Evolutionary conservation across 192 early-diverging fungal genomes (phyloP).

Genomic region (Linnemannia zychae): DNA sequence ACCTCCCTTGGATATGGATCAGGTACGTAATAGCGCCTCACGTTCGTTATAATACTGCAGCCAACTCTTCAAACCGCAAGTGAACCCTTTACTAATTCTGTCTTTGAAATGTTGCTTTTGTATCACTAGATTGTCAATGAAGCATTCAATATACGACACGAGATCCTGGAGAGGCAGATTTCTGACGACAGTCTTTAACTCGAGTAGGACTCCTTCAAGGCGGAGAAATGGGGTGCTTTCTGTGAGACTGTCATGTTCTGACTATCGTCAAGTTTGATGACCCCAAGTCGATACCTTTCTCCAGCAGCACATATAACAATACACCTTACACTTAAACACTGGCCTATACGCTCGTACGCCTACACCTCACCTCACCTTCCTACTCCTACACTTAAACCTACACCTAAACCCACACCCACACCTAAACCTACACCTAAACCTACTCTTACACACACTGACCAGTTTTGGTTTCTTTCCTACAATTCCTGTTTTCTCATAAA

Average conservation of each 20-base stretch:
- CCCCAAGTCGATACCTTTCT: not conserved
- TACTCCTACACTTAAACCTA: slow-evolving; percentile 11
- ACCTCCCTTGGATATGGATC: slow-evolving; percentile 77
- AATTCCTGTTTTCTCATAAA: not conserved
- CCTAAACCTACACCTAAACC: not conserved
- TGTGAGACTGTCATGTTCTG: not conserved
- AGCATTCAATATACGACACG: slow-evolving; percentile 77
- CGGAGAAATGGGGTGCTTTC: not conserved
- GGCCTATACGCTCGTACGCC: too few relatives aligned
- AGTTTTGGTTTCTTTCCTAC: not conserved
- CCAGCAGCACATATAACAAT: not conserved
- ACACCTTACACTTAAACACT: too few relatives aligned
- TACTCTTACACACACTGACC: not conserved
- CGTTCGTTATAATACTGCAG: not conserved
- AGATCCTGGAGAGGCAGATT: slow-evolving; percentile 74
- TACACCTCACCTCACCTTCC: too few relatives aligned
- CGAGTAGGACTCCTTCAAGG: not conserved
- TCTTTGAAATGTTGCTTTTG: not conserved
- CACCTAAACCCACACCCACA: slow-evolving; percentile 15
- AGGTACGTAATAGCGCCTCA: slow-evolving; percentile 46
- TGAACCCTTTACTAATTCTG: not conserved
- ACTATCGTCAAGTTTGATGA: not conserved
- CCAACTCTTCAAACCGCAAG: not conserved
- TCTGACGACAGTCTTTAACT: slow-evolving; percentile 54
- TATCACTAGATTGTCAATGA: slow-evolving; percentile 70